Evolutionary conservation across 1,284 basidiomycete genomes (phyloP), one percentile per base, ranked within the genome.

Genomic region (Neolentinus lepideus): DNA sequence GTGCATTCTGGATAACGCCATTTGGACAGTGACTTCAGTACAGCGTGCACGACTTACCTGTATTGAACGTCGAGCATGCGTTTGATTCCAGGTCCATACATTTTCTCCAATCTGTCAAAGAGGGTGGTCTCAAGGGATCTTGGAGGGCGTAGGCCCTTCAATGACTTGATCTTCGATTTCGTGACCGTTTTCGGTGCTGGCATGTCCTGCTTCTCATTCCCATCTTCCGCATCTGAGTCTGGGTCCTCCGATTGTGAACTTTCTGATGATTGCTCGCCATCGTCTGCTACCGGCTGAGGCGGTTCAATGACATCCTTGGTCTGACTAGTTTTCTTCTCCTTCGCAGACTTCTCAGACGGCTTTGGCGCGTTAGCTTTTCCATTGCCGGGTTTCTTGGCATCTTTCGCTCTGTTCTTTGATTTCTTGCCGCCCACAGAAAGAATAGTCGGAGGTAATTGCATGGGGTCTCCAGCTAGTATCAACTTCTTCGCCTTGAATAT

Each of bases 401-500:
- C 29, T 24, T 26, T 38, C 51, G 56, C 55, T 56, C 70, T 66
- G 55, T 72, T 72, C 56, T 68, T 67, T 27, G 67, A 67, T 51
- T 60, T 62, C 1, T 68, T 67, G 25, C 71, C 69, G 59, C 79
- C 71, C 1, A 77, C 64, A 9, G 90, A 90, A 48, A 95, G 78
- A 54, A 99, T 85, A 0, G 96, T 98, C 0, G 96, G 97, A 0
- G 94, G 94, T 2, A 99, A 76, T 70, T 94, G 93, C 79, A 90
- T 86, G 0, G 92, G 92, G 69, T 95, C 90, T 0, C 94, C 90
- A 1, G 93, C 94, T 3, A 98, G 74, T 11, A 98, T 90, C 51
- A 97, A 75, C 66, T 93, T 95, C 68, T 85, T 86, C 1, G 82
- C 86, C 69, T 94, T 94, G 66, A 96, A 80, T 53, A 98, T 90